phyloP scores from a whole-genome alignment of 495 filamentous ascomycete genomes.

The Pseudevernia furfuracea region DNA sequence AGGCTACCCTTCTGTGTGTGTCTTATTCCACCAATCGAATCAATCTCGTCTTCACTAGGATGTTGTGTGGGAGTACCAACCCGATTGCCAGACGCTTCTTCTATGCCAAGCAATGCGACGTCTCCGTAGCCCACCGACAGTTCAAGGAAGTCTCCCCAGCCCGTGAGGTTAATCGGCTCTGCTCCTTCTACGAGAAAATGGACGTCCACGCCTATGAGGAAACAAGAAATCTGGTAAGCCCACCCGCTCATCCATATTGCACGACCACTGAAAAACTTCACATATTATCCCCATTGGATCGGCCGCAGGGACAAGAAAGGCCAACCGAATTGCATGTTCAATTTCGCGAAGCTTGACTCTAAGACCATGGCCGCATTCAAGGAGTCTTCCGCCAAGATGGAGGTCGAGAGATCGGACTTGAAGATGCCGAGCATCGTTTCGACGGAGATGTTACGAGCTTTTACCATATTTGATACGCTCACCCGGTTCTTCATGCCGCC shows the following conservation, averaged over 20 bases:
- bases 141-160: constrained; percentile 83
- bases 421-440: constrained; percentile 8
- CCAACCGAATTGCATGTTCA: constrained; percentile 80
- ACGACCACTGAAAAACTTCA: constrained; percentile 57
- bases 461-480: constrained; percentile 80
- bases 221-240: constrained; percentile 59
- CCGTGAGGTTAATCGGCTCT: constrained; percentile 66
- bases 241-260: constrained; percentile 41
- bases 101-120: constrained; percentile 27
- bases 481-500: constrained; percentile 75
- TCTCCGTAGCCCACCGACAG: constrained; percentile 54
- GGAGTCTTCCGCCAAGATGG: constrained; percentile 52
- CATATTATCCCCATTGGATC: constrained; percentile 85
- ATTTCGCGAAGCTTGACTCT: constrained; percentile 69
- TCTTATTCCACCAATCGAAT: not conserved
- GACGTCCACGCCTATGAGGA: constrained; percentile 74
- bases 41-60: not conserved
- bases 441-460: constrained; percentile 56
- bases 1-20: constrained; percentile 30
- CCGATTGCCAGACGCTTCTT: constrained; percentile 30
- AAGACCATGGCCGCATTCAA: constrained; percentile 60
- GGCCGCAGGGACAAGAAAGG: constrained; percentile 77
- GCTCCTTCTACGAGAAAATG: constrained; percentile 64
- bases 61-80: not conserved
- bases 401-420: constrained; percentile 39